phyloP scores from a whole-genome alignment of 805 yeast species.

The Tetrapisispora fleetii region DNA sequence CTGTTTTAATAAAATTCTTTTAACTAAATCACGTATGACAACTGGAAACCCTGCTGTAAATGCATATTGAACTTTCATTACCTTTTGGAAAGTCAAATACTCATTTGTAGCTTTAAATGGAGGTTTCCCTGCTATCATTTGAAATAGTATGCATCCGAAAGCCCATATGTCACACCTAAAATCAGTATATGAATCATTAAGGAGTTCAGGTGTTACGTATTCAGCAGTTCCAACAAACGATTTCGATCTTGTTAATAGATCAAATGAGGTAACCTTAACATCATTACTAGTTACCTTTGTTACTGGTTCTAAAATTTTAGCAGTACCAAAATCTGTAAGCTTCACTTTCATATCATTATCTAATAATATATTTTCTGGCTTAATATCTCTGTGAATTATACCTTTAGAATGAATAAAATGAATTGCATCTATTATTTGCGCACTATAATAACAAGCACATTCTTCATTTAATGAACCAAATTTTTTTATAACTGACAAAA shows the following conservation, averaged over 20 bases:
- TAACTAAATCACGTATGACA: conserved; percentile 60
- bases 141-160: conserved; percentile 90
- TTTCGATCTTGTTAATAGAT: conserved; percentile 57
- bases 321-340: conserved; percentile 81
- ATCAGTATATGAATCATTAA: conserved; percentile 72
- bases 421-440: conserved; percentile 67
- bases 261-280: conserved; percentile 32
- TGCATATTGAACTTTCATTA: conserved; percentile 70
- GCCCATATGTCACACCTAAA: conserved; percentile 98
- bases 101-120: conserved; percentile 82
- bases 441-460: conserved; percentile 55
- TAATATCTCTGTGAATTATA: conserved; percentile 70
- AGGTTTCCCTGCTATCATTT: conserved; percentile 89
- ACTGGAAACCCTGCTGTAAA: conserved; percentile 79
- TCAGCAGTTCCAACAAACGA: conserved; percentile 85
- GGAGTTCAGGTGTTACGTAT: conserved; percentile 71
- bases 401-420: conserved; percentile 66
- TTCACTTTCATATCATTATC: conserved; percentile 52
- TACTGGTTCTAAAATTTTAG: conserved; percentile 50
- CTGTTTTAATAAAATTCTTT: conserved; percentile 51
- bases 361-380: conserved; percentile 71
- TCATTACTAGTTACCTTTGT: conserved; percentile 31
- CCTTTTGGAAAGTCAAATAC: conserved; percentile 71
- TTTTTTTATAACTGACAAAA: conserved; percentile 55
- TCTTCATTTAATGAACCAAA: conserved; percentile 65